phyloP scores from a whole-genome alignment of 306 rosid genomes.

The Astragalus glycyphyllos region DNA sequence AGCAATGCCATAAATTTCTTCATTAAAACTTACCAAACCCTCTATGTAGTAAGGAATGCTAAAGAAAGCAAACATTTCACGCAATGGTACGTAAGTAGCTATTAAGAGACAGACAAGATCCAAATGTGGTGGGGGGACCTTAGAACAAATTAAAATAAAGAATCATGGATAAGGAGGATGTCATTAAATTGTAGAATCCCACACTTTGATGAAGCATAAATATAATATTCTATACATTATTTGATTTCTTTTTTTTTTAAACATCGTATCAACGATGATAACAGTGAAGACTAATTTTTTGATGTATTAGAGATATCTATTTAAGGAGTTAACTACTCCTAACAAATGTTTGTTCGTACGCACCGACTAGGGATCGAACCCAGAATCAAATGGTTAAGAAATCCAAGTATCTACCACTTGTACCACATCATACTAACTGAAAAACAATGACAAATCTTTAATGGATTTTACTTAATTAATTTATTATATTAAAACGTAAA shows the following conservation, averaged over 20 bases:
- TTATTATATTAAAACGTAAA: constrained; percentile 5
- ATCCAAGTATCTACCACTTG: too few relatives aligned
- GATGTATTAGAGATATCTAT: too few relatives aligned
- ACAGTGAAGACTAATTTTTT: too few relatives aligned
- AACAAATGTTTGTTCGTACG: too few relatives aligned
- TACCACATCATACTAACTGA: too few relatives aligned
- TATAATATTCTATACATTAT: constrained; percentile 13
- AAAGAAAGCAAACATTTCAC: constrained; percentile 4
- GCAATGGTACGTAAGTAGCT: neutral
- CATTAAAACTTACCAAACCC: constrained; percentile 26
- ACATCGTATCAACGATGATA: too few relatives aligned
- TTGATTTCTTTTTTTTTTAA: too few relatives aligned
- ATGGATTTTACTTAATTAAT: constrained; percentile 2
- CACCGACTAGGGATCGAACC: too few relatives aligned
- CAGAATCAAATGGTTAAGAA: too few relatives aligned
- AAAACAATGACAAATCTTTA: constrained; percentile 4
- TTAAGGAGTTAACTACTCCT: too few relatives aligned
- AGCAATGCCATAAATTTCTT: neutral
- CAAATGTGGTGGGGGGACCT: constrained; percentile 40
- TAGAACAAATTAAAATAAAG: neutral
- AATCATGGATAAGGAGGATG: constrained; percentile 7
- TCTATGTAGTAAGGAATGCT: neutral
- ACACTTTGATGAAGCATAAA: too few relatives aligned
- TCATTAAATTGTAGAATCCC: constrained; percentile 15
- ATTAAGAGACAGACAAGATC: constrained; percentile 17